Conservation (phyloP, 2,329 filamentous ascomycete species). For the Calonectria pseudoreteaudii region DNA sequence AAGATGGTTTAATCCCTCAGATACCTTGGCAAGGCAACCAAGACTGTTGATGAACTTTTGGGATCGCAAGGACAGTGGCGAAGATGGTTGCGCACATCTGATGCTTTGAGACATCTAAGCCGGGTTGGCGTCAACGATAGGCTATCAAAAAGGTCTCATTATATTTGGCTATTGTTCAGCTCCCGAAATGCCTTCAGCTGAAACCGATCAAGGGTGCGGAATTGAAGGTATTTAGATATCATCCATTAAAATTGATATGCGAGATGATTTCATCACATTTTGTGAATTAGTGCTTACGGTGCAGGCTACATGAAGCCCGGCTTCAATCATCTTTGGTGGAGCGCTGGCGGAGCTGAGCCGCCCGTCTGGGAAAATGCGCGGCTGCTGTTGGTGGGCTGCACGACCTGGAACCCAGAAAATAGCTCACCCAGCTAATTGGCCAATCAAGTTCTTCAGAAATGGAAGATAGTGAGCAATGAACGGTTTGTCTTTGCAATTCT, state of each 20-base stretch:
- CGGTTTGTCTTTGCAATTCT: not conserved
- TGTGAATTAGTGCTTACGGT: not conserved
- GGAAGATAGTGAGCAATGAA: not conserved
- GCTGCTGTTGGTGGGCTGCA: not conserved
- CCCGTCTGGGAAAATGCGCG: not conserved
- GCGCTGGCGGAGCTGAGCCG: not conserved
- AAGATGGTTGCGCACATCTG: not conserved
- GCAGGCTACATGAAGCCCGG: not conserved
- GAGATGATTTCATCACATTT: not conserved
- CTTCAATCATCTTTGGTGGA: not conserved
- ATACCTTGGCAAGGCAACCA: not conserved
- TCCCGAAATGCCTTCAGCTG: not conserved
- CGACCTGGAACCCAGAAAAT: not conserved
- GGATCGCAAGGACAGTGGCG: not conserved
- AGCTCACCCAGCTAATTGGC: not conserved
- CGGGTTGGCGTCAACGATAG: not conserved
- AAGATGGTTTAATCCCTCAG: not conserved
- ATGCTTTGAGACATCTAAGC: not conserved
- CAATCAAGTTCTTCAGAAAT: too few relatives aligned
- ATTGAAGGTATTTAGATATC: not conserved
- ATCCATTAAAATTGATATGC: not conserved
- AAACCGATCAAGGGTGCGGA: not conserved
- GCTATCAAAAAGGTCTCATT: not conserved
- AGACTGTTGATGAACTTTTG: not conserved
- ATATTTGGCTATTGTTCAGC: not conserved